Evolutionary conservation across 78 protist genomes (phyloP), one percentile per base, ranked within the genome.

Genomic region (Cavenderia fasciculata): DNA sequence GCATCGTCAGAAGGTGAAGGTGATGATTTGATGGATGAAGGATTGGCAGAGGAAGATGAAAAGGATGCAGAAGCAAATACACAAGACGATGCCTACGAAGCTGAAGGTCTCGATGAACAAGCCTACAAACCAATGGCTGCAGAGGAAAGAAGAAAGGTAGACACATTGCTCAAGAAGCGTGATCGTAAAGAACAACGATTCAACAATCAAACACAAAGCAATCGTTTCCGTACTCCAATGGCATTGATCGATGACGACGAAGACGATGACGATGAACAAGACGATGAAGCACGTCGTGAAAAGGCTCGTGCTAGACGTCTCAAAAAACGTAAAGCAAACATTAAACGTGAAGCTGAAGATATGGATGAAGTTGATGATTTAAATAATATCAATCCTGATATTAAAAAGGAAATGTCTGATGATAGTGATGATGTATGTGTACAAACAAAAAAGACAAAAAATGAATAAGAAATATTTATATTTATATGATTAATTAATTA

Each of bases 1-100:
- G 4, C n/a, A 21, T 82, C 90, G 40, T 44, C 57, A 11, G 86
- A 77, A 18, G 76, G 92, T 66, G 92, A 66, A 51, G 85, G 86
- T 74, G 86, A 74, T 65, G 85, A 74, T 63, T 29, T 68, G 1
- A n/a, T 41, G 21, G 79, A 61, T 46, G 82, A 72, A 25, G 65
- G 47, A 12, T 61, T 87, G 21, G 23, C 43, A 8, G 78, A 77
- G 8, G 70, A 87, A 46, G 86, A 87, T 59, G 84, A 52, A 0
- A 49, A 38, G 2, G 87, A 77, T 16, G 68, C 8, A 21, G 25
- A 21, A 2, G 47, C n/a, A n/a, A n/a, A n/a, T n/a, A n/a, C n/a
- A n/a, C n/a, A 29, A 11, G 84, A 44, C 0, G 86, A 87, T 41
- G 6, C 14, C 25, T 87, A 87, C 52, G 93, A 87, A 46, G 25